Evolutionary conservation across 257 asterid genomes (phyloP), one percentile per base, ranked within the genome.

Genomic region (Nicotiana otophora): DNA sequence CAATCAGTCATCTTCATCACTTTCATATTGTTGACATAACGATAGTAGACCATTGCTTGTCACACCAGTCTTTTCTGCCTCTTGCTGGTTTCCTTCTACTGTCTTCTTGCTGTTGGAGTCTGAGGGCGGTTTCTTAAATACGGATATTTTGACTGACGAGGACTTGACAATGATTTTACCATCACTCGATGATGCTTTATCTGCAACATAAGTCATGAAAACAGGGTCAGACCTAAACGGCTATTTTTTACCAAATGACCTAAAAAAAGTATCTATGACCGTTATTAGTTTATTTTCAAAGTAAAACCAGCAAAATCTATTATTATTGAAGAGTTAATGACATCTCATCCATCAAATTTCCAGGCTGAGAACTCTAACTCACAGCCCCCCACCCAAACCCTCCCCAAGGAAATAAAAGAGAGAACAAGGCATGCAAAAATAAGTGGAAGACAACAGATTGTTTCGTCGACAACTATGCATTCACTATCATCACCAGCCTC

Each of bases 1-100:
- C 1, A 23, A 74, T 74, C 80, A 74, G 15, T 89, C 89, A 10
- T 90, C 92, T 10, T 90, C 94, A 7, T 89, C 90, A 34, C 92
- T 90, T 17, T 89, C 96, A 84, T 94, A 94, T 66, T 82, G 87
- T 81, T 90, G 90, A 84, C 89, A 87, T 12, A 93, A 60, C 17
- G 95, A 93, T 39, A 77, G 92, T 78, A 93, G 82, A 26, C 89
- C 91, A 58, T 33, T 46, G 80, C 74, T 85, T 36, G 87, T 28
- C 16, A 17, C 81, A 33, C 67, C 36, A 10, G 81, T 78, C 16
- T 80, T 66, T 30, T 57, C 81, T 4, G 82, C 77, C 55, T 68
- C 88, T 66, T 79, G 82, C 79, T 81, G 67, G 60, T 31, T 20
- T 63, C 85, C 74, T 51, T 72, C 64, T 23, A 9, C 36, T 17